Percentiles rank a stretch among this genome's conserved stretches.
These are phyloP conservation scores for Pseudonectria foliicola DNA, from an alignment of 2,329 filamentous ascomycete genomes.

Conservation along the genomic window DNA sequence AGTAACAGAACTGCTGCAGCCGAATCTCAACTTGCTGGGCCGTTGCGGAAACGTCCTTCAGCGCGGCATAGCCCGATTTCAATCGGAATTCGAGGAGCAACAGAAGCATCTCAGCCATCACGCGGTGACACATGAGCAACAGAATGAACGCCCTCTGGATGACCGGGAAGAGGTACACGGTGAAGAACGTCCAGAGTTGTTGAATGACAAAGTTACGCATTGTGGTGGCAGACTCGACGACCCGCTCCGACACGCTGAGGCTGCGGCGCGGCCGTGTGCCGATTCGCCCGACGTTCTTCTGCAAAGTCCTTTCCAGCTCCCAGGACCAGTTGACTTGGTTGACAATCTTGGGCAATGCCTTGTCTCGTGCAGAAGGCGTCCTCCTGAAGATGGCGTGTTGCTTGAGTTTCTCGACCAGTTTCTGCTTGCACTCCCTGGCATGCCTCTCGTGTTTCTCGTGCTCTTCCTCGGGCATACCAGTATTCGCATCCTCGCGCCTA, in stretches of 20 bases:
- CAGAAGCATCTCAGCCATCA: conserved; percentile 73
- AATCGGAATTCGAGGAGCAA: conserved; percentile 77
- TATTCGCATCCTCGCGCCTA: conserved; percentile 26
- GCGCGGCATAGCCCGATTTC: conserved; percentile 68
- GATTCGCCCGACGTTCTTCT: conserved; percentile 83
- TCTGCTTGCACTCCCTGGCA: conserved; percentile 52
- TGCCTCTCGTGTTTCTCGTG: conserved; percentile 59
- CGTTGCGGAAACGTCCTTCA: conserved; percentile 94
- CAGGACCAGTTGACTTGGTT: conserved; percentile 95
- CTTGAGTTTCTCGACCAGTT: conserved; percentile 77
- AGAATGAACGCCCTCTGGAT: conserved; percentile 68
- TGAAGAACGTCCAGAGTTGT: conserved; percentile 63
- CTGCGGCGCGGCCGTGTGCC: conserved; percentile 74
- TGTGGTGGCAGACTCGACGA: conserved; percentile 87
- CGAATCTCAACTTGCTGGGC: conserved; percentile 97
- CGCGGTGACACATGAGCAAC: conserved; percentile 69
- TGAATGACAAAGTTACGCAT: conserved; percentile 68
- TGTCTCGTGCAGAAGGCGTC: conserved; percentile 72
- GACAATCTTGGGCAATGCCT: conserved; percentile 70
- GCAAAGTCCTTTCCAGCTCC: conserved; percentile 77
- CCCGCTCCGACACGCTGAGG: conserved; percentile 86
- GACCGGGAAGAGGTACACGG: conserved; percentile 70
- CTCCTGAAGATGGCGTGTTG: conserved; percentile 79
- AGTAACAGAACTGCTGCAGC: conserved; percentile 96
- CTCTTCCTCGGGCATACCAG: conserved; percentile 57